Conservation (phyloP, 768 basidiomycete species). For the Collybia sordida region DNA sequence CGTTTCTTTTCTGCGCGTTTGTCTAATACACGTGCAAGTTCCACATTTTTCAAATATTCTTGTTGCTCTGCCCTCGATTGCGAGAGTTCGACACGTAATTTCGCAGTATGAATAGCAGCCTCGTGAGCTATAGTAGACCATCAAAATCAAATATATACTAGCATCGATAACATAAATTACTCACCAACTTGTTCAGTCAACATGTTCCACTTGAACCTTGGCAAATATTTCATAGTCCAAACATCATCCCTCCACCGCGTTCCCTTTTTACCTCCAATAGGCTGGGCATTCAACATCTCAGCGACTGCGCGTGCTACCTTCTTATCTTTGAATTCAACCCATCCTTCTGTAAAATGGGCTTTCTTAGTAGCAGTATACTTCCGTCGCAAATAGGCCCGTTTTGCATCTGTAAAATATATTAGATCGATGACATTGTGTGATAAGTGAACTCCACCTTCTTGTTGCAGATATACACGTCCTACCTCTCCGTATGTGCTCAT, state of each 20-base stretch:
- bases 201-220: slow-evolving; percentile 99
- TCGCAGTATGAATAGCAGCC: slow-evolving; percentile 82
- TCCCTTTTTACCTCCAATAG: slow-evolving; percentile 93
- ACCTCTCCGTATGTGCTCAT: slow-evolving; percentile 89
- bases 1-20: slow-evolving; percentile 73
- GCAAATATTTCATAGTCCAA: slow-evolving; percentile 99
- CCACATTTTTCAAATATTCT: slow-evolving; percentile 92
- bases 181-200: slow-evolving; percentile 96
- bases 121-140: slow-evolving; percentile 70
- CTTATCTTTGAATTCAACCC: slow-evolving; percentile 98
- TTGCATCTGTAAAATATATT: slow-evolving; percentile 56
- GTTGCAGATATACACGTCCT: slow-evolving; percentile 89
- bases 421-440: neutral
- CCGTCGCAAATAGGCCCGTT: slow-evolving; percentile 79
- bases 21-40: slow-evolving; percentile 82
- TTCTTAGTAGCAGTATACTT: slow-evolving; percentile 85
- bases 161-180: slow-evolving; percentile 27
- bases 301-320: slow-evolving; percentile 86
- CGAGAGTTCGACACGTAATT: slow-evolving; percentile 87
- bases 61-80: slow-evolving; percentile 88
- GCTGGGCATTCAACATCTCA: slow-evolving; percentile 93
- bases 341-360: slow-evolving; percentile 91
- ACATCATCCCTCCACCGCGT: slow-evolving; percentile 93
- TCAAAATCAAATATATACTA: neutral
- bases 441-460: slow-evolving; percentile 64